Conservation (phyloP, 2,329 filamentous ascomycete species). For the Alternaria tenuissima region DNA sequence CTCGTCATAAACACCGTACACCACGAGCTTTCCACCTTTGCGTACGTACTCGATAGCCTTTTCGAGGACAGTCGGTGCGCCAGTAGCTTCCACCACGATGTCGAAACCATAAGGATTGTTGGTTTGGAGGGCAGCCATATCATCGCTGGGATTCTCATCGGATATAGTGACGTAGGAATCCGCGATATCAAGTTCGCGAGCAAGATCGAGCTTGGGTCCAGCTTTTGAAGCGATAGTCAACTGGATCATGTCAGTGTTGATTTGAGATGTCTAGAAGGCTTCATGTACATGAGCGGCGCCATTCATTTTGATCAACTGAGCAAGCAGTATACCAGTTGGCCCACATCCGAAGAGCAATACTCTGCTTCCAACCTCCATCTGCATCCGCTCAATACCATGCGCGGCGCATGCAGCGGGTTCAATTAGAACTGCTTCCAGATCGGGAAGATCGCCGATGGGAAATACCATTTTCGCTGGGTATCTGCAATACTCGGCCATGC, state of each 20-base stretch:
- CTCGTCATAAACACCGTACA: constrained; percentile 74
- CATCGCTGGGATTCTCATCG: constrained; percentile 18
- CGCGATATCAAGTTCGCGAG: constrained; percentile 58
- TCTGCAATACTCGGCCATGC: constrained; percentile 74
- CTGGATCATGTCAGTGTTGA: constrained; percentile 9
- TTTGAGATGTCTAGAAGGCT: too few species aligned
- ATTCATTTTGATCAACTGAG: constrained; percentile 70
- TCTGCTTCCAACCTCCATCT: constrained; percentile 69
- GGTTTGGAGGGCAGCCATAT: constrained; percentile 69
- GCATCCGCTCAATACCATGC: constrained; percentile 74
- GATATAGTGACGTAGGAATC: constrained; percentile 60
- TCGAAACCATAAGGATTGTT: constrained; percentile 78
- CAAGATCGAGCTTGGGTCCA: constrained; percentile 75
- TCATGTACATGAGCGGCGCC: constrained; percentile 67
- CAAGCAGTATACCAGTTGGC: constrained; percentile 70
- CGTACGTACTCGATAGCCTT: constrained; percentile 76
- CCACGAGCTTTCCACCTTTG: constrained; percentile 74
- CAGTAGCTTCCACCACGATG: constrained; percentile 75
- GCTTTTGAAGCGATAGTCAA: constrained; percentile 72
- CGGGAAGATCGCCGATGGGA: constrained; percentile 70
- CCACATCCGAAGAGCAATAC: constrained; percentile 73
- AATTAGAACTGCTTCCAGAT: constrained; percentile 74
- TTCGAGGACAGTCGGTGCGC: constrained; percentile 73
- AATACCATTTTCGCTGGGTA: constrained; percentile 67
- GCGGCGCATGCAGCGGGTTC: constrained; percentile 76